Conservation (phyloP, 2,329 filamentous ascomycete genomes). For the Colletotrichum agaves region DNA sequence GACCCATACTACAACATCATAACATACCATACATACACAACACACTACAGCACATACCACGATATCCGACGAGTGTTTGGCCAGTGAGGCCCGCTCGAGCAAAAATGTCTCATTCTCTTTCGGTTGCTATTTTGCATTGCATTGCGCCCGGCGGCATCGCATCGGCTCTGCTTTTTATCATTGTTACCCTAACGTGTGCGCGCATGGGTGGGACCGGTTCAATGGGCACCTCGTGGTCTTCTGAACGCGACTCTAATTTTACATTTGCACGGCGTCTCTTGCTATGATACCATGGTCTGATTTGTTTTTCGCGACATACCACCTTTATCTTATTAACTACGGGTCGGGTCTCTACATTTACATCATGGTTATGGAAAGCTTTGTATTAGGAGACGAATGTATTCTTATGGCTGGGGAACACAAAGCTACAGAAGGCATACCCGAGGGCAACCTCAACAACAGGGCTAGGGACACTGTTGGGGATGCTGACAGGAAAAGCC, state of each 20-base stretch:
- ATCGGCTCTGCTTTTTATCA: slow-evolving; percentile 26
- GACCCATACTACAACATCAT: neutral
- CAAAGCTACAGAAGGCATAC: slow-evolving; percentile 31
- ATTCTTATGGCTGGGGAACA: slow-evolving; percentile 24
- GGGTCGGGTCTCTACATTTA: slow-evolving; percentile 30
- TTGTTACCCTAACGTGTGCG: slow-evolving; percentile 22
- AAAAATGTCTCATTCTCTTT: slow-evolving; percentile 12
- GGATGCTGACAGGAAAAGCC: slow-evolving; percentile 18
- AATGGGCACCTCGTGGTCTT: neutral
- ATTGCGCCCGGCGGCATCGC: slow-evolving; percentile 37
- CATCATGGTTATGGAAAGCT: slow-evolving; percentile 13
- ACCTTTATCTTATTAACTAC: slow-evolving; percentile 35
- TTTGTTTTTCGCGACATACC: slow-evolving; percentile 35
- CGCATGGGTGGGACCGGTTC: slow-evolving; percentile 7
- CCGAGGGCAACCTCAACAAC: slow-evolving; percentile 37
- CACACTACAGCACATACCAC: slow-evolving; percentile 34
- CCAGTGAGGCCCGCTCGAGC: slow-evolving; percentile 8
- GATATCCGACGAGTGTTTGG: slow-evolving; percentile 29
- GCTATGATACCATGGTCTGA: slow-evolving; percentile 40
- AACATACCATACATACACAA: slow-evolving; percentile 4
- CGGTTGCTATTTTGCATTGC: slow-evolving; percentile 27
- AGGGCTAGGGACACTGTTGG: slow-evolving; percentile 24
- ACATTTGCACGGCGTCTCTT: slow-evolving; percentile 38
- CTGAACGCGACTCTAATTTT: slow-evolving; percentile 25
- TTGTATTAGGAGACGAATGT: slow-evolving; percentile 30